phyloP scores from a whole-genome alignment of 306 rosid genomes.

The Luffa aegyptiaca region DNA sequence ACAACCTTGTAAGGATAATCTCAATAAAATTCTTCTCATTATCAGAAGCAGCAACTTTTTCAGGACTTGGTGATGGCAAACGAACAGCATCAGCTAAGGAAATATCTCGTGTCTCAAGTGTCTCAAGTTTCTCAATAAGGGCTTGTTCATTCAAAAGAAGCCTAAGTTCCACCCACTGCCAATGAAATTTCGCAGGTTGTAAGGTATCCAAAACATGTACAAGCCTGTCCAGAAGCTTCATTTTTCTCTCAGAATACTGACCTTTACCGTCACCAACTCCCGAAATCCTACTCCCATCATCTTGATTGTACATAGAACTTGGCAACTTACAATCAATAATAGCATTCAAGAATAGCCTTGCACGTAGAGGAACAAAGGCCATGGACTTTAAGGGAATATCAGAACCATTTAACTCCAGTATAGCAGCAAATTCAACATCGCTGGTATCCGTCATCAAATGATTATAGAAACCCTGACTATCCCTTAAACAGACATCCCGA shows the following conservation, averaged over 20 bases:
- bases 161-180: conserved; percentile 99
- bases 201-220: conserved; percentile 70
- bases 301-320: conserved; percentile 23
- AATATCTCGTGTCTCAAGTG: conserved; percentile 31
- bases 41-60: conserved; percentile 72
- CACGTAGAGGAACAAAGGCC: conserved; percentile 94
- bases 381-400: conserved; percentile 55
- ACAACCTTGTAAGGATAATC: conserved; percentile 80
- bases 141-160: conserved; percentile 90
- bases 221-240: conserved; percentile 72
- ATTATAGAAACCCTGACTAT: conserved; percentile 75
- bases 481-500: conserved; percentile 86
- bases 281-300: conserved; percentile 40
- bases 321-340: conserved; percentile 84
- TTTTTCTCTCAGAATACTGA: conserved; percentile 36
- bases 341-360: conserved; percentile 75
- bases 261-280: conserved; percentile 50
- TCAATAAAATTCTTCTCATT: conserved; percentile 80
- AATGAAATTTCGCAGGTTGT: conserved; percentile 93
- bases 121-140: conserved; percentile 59
- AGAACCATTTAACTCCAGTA: conserved; percentile 69
- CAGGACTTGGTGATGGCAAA: conserved; percentile 60
- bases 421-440: conserved; percentile 76
- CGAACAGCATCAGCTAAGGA: conserved; percentile 73
- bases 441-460: conserved; percentile 57